phyloP scores from a whole-genome alignment of 2,329 filamentous ascomycete species.

The Sarocladium strictum region DNA sequence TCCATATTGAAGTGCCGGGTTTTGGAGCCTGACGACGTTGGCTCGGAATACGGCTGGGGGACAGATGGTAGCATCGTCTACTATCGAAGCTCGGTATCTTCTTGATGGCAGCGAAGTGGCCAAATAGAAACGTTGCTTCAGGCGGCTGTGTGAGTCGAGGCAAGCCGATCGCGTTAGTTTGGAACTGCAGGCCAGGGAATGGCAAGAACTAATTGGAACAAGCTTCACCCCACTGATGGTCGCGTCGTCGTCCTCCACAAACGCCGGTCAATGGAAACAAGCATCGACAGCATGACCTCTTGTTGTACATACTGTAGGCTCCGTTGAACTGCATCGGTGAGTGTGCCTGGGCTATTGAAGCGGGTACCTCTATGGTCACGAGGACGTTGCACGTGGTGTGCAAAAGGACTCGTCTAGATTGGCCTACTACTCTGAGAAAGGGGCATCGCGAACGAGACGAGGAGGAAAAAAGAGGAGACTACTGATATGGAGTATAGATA shows the following conservation, averaged over 20 bases:
- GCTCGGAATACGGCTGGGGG: background rate
- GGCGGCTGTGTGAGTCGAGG: background rate
- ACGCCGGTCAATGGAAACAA: background rate
- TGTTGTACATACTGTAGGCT: background rate
- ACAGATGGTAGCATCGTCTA: background rate
- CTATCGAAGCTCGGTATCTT: background rate
- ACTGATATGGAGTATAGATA: slow-evolving; percentile 6
- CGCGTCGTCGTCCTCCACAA: background rate
- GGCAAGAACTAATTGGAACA: background rate
- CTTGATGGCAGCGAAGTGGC: background rate
- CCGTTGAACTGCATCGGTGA: background rate
- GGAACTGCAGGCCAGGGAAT: background rate
- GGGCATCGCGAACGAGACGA: background rate
- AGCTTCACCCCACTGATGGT: background rate
- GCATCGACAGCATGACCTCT: background rate
- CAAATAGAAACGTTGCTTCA: background rate
- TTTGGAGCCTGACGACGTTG: background rate
- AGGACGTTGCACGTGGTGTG: slow-evolving; percentile 2
- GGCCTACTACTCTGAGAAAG: background rate
- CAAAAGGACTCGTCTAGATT: slow-evolving; percentile 8
- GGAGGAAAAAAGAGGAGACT: slow-evolving; percentile 5
- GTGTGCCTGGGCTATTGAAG: background rate
- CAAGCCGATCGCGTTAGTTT: background rate
- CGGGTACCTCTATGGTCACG: slow-evolving; percentile 9
- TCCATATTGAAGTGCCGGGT: background rate